Evolutionary conservation across 805 yeast species (phyloP).

Genomic region (Geotrichum ghanense): DNA sequence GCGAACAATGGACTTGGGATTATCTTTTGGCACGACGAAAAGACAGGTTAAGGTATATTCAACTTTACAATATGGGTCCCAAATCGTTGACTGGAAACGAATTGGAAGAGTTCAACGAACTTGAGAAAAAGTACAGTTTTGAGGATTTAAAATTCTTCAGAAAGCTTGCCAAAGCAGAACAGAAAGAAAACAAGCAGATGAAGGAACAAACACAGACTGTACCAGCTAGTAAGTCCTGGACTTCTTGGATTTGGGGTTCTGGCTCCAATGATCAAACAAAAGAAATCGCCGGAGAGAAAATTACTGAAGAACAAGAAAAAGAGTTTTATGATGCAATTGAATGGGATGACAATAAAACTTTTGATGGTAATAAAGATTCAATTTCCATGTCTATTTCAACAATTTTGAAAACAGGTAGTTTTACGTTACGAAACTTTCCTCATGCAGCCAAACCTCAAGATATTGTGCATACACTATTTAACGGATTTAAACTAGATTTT

Average conservation of each 20-base stretch:
- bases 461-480: constrained; percentile 70
- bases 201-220: constrained; percentile 7
- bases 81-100: constrained; percentile 20
- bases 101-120: constrained; percentile 31
- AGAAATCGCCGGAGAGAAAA: constrained; percentile 33
- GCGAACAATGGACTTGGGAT: constrained; percentile 84
- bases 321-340: constrained; percentile 92
- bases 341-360: constrained; percentile 57
- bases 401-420: constrained; percentile 63
- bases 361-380: constrained; percentile 60
- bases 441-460: constrained; percentile 26
- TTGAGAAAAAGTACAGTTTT: constrained; percentile 51
- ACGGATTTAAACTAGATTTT: constrained; percentile 65
- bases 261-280: constrained; percentile 12
- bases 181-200: constrained; percentile 32
- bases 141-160: constrained; percentile 84
- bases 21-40: constrained; percentile 60
- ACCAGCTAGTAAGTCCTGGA: constrained; percentile 15
- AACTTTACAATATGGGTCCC: constrained; percentile 43
- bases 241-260: constrained; percentile 16
- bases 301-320: constrained; percentile 79
- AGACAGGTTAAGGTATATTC: constrained; percentile 55
- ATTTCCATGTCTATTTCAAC: constrained; percentile 58
- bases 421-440: constrained; percentile 41
- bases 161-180: constrained; percentile 58